These are phyloP conservation scores for Triadica sebifera DNA, from an alignment of 345 rosid species.

Conservation along the genomic window DNA sequence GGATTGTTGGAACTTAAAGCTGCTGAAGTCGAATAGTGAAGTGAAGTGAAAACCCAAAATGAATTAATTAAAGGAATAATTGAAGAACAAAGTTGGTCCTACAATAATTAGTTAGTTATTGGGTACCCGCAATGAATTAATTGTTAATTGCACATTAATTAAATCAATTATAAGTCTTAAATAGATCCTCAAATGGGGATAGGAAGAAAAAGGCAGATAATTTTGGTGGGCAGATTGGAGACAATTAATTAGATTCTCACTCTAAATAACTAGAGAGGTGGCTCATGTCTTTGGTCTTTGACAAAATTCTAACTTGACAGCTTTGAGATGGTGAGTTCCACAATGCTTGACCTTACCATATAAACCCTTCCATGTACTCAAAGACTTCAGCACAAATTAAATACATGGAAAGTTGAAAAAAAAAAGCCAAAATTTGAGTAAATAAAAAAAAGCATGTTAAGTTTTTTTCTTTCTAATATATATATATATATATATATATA, in stretches of 20 bases:
- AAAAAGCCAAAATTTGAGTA: too few species aligned
- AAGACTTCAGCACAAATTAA: too few species aligned
- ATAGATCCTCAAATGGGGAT: not conserved
- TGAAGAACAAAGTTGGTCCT: not conserved
- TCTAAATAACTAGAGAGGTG: too few species aligned
- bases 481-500: too few species aligned
- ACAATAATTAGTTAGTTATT: conserved; percentile 4
- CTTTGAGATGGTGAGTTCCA: too few species aligned
- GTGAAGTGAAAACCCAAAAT: not conserved
- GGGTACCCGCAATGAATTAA: not conserved
- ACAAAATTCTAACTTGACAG: too few species aligned
- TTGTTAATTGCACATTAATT: not conserved
- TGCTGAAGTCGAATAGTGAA: conserved; percentile 1
- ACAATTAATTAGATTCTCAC: conserved; percentile 12
- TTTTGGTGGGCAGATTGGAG: conserved; percentile 11
- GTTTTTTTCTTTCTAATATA: too few species aligned
- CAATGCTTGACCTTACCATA: too few species aligned
- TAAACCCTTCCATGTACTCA: too few species aligned
- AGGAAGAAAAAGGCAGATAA: not conserved
- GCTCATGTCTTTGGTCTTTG: too few species aligned
- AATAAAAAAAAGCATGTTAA: too few species aligned
- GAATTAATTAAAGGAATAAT: not conserved
- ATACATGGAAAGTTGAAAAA: too few species aligned
- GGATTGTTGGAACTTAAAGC: not conserved
- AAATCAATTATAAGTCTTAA: not conserved